A percentile compares a stretch with the other conserved stretches of the same genome.
These are phyloP conservation scores for Fomitopsis palustris DNA, from an alignment of 1,284 basidiomycete genomes.

Conservation along the genomic window DNA sequence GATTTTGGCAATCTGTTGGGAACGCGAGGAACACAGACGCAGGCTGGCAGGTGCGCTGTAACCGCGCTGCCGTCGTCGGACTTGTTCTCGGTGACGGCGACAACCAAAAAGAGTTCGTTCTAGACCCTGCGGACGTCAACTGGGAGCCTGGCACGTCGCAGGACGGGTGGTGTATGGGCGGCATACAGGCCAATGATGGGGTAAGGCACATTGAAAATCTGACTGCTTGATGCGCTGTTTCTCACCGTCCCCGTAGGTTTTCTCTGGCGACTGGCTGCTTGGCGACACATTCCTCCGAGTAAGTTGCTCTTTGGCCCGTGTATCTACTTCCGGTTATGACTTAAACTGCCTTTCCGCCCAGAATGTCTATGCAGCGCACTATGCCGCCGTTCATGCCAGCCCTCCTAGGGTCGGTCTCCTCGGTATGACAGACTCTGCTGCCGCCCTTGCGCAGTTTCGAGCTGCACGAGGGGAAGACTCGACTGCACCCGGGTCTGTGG, in stretches of 20 bases:
- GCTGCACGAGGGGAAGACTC: conserved; percentile 42
- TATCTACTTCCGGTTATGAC: neutral
- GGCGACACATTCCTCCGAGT: conserved; percentile 57
- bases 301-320: conserved; percentile 15
- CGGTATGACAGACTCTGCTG: conserved; percentile 39
- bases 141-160: conserved; percentile 40
- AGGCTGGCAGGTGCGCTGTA: conserved; percentile 52
- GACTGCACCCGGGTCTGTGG: conserved; percentile 25
- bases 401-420: conserved; percentile 47
- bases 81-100: conserved; percentile 43
- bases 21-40: conserved; percentile 36
- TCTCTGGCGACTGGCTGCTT: conserved; percentile 61
- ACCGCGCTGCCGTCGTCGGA: conserved; percentile 42
- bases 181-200: conserved; percentile 51
- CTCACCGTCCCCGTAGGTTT: conserved; percentile 35
- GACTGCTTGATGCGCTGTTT: conserved; percentile 6
- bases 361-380: conserved; percentile 55
- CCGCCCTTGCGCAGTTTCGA: conserved; percentile 39
- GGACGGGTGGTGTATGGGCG: conserved; percentile 54
- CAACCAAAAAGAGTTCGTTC: conserved; percentile 35
- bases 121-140: conserved; percentile 52
- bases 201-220: conserved; percentile 27
- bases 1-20: conserved; percentile 47
- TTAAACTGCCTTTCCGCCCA: conserved; percentile 14
- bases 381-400: conserved; percentile 36